Base-by-base conservation (phyloP, 176 grass and related monocot genomes). In the Echinochloa phyllopogon region DNA sequence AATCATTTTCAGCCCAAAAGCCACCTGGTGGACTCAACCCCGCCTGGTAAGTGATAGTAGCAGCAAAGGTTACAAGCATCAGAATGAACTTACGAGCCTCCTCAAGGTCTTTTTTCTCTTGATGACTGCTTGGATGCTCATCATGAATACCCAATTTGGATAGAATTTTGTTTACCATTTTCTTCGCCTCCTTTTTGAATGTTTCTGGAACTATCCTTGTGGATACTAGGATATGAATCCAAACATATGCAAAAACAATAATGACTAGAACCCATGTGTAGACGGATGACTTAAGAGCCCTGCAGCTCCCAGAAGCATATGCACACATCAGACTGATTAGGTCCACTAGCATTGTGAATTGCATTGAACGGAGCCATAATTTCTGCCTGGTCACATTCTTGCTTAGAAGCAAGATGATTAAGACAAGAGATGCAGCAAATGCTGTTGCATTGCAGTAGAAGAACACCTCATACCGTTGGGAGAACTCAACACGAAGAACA, bases 341-440 rank as follows among this genome's bases (percentile, higher is more conserved):
- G 61, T 88, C 85, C 3, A 88, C 1, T 25, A 79, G 64, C 89
- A 91, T 94, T 12, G 82, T 91, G 40, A 86, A 70, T 47, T 88
- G 69, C 60, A 91, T 82, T 4, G 88, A 83, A 10, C 65, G 73
- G 23, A 91, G 79, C 88, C 87, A 90, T 3, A 72, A 8, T 6
- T 44, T 38, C 27, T 57, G 1, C 12, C 67, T 83, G 3, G 84
- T 85, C 47, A 88, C 86, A 6, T 16, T 43, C 74, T 91, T 82
- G 29, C 86, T 88, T 25, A 90, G 83, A 59, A 91, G 88, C 75
- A 94, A 56, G 24, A 94, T 88, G 40, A 94, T 88, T 70, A 91
- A 86, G 43, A 91, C 79, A 62, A 94, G 51, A 39, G 83, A 90
- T 77, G 88, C 64, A 85, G 83, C 78, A 6, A 90, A 90, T 3